These are phyloP conservation scores for Sisymbrium altissimum DNA, from an alignment of 345 rosid species.

Conservation along the genomic window DNA sequence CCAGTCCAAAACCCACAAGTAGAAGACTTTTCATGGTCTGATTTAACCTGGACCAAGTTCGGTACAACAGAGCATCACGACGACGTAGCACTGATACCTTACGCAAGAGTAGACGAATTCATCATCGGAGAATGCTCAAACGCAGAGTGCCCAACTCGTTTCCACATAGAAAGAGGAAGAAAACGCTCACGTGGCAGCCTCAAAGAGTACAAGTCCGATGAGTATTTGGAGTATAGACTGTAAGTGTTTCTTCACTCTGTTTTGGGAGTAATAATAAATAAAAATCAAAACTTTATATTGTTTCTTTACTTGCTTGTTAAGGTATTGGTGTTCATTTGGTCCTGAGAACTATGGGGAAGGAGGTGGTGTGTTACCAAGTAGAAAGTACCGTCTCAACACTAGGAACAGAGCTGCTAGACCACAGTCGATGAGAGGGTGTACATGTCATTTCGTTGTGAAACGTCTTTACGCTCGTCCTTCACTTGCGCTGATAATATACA, in stretches of 20 bases:
- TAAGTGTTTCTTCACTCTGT: constrained; percentile 37
- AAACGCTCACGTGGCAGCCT: constrained; percentile 64
- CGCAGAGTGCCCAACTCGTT: constrained; percentile 72
- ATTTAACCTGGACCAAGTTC: constrained; percentile 76
- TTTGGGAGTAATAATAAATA: neutral
- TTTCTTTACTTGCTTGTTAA: constrained; percentile 5
- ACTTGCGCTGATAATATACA: constrained; percentile 71
- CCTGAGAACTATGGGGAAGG: constrained; percentile 99
- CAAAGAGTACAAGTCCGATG: constrained; percentile 71
- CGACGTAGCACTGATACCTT: constrained; percentile 75
- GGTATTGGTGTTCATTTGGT: constrained; percentile 98
- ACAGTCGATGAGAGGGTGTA: constrained; percentile 97
- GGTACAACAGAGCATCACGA: constrained; percentile 78
- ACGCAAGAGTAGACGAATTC: constrained; percentile 61
- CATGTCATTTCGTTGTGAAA: constrained; percentile 80
- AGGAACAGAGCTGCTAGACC: constrained; percentile 87
- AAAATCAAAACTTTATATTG: neutral
- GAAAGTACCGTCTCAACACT: constrained; percentile 81
- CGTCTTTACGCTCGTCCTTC: constrained; percentile 78
- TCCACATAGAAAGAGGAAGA: constrained; percentile 88
- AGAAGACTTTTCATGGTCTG: constrained; percentile 72
- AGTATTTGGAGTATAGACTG: constrained; percentile 77
- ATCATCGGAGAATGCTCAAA: constrained; percentile 87
- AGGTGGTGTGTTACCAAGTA: constrained; percentile 78
- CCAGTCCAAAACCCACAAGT: constrained; percentile 65